Base-by-base conservation (phyloP, 176 grass and related monocot species). In the Oryza meridionalis region DNA sequence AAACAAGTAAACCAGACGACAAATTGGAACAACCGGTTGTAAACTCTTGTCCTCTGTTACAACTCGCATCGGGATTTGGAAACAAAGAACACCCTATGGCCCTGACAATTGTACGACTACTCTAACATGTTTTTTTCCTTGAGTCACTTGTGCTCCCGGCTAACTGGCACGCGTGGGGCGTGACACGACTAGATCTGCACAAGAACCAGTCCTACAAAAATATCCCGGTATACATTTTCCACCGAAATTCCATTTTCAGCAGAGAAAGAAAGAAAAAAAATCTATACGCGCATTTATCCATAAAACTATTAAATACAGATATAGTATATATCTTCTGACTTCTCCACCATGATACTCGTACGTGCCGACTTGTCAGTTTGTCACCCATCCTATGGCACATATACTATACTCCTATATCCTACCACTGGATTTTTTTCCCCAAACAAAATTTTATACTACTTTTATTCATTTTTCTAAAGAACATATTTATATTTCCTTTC, bases 161-260 rank as follows among this genome's bases (percentile, higher is more conserved):
- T 11, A 58, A 76, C 26, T 76, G 49, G 73, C 73, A 55, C 16
- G 51, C 16, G 17, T 19, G 16, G 21, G 19, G 53, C 53, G 53
- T 58, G 53, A 22, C 51, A 40, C 11, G 31, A 62, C 32, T 63
- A 40, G 75, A 77, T 77, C 64, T 35, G 44, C 65, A 33, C 67
- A 67, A 58, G 53, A 58, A 58, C 19, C 6, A 8, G 19, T n/a
- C 17, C 19, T 58, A 58, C 19, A 8, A 19, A 17, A 55, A 19
- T 19, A 17, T 53, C 14, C 50, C 38, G 11, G 26, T 19, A 37
- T 8, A 19, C 2, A 19, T 31, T 47, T n/a, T 68, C 53, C 53
- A 7, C 17, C 3, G n/a, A 24, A 22, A 19, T 29, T 81, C 26
- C 43, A 24, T 22, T 53, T 66, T 16, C 65, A 79, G 43, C 3